Conservation (phyloP, 495 filamentous ascomycete species). For the Jackrogersella multiformis region DNA sequence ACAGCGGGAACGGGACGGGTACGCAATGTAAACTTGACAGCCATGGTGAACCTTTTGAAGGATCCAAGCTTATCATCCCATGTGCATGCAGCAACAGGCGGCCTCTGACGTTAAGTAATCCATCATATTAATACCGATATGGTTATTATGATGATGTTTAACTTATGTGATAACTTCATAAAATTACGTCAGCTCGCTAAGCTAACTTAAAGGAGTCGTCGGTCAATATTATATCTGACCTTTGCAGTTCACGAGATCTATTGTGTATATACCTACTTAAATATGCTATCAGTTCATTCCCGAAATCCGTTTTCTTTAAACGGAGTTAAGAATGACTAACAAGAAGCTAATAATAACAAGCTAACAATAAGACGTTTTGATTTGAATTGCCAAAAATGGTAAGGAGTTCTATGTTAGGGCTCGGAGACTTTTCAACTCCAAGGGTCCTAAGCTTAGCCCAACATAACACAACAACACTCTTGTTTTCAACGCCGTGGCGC, state of each 20-base stretch:
- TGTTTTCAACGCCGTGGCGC: too few relatives aligned
- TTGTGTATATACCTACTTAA: too few relatives aligned
- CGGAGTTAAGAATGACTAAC: background rate
- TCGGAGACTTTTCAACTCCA: slow-evolving; percentile 12
- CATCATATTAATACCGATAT: background rate
- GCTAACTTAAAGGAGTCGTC: slow-evolving; percentile 1
- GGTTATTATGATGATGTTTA: slow-evolving; percentile 30
- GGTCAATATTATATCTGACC: background rate
- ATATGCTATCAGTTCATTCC: too few relatives aligned
- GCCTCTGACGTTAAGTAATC: slow-evolving; percentile 15
- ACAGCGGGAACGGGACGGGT: slow-evolving; percentile 7
- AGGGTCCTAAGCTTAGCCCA: too few relatives aligned
- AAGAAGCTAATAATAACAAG: background rate
- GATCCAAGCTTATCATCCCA: slow-evolving; percentile 32
- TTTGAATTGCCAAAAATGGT: slow-evolving; percentile 21
- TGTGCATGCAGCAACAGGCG: slow-evolving; percentile 16
- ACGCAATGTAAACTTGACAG: slow-evolving; percentile 17
- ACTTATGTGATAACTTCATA: slow-evolving; percentile 12
- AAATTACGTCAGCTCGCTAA: slow-evolving; percentile 22
- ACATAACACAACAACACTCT: too few relatives aligned
- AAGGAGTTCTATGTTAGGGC: slow-evolving; percentile 25
- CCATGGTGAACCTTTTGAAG: background rate
- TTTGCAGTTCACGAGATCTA: background rate
- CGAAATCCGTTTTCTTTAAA: slow-evolving; percentile 11
- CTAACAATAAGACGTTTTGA: slow-evolving; percentile 11